Conservation (phyloP, 2,329 filamentous ascomycete genomes). For the Claviceps monticola region DNA sequence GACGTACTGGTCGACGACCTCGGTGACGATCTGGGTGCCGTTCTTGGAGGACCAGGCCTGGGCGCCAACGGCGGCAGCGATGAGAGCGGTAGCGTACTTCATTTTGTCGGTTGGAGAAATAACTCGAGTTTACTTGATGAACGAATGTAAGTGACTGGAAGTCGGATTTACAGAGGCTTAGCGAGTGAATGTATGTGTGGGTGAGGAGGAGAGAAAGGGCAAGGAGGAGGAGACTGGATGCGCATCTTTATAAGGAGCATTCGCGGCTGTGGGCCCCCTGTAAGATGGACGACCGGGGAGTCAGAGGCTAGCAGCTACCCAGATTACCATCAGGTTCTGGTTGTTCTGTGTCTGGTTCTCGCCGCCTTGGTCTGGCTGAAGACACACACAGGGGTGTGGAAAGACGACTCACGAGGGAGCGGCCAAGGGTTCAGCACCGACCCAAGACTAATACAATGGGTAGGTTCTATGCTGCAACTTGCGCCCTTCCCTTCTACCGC, state of each 20-base stretch:
- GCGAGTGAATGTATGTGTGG: conserved; percentile 34
- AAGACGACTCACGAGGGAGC: too few relatives aligned
- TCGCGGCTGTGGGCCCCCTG: conserved; percentile 1
- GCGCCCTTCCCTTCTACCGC: too few relatives aligned
- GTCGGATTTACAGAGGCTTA: conserved; percentile 31
- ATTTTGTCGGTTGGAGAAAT: conserved; percentile 41
- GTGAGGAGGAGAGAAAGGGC: conserved; percentile 27
- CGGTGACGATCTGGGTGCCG: conserved; percentile 42
- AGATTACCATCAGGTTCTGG: too few relatives aligned
- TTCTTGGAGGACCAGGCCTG: conserved; percentile 19
- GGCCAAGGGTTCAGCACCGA: too few relatives aligned
- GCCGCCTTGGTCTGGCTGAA: too few relatives aligned
- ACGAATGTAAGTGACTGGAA: conserved; percentile 48
- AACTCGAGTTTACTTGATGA: conserved; percentile 21
- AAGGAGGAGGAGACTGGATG: conserved; percentile 20
- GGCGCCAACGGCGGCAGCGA: conserved; percentile 30
- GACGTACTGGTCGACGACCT: conserved; percentile 51
- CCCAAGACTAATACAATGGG: too few relatives aligned
- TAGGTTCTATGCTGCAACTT: too few relatives aligned
- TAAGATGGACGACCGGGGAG: too few relatives aligned
- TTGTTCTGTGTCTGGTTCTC: too few relatives aligned
- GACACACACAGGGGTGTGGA: too few relatives aligned
- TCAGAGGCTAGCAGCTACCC: too few relatives aligned
- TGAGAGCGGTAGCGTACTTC: conserved; percentile 45
- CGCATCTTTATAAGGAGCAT: conserved; percentile 34